These are phyloP conservation scores for Arthrobotrys iridis DNA, from an alignment of 2,329 filamentous ascomycete genomes.

Conservation along the genomic window DNA sequence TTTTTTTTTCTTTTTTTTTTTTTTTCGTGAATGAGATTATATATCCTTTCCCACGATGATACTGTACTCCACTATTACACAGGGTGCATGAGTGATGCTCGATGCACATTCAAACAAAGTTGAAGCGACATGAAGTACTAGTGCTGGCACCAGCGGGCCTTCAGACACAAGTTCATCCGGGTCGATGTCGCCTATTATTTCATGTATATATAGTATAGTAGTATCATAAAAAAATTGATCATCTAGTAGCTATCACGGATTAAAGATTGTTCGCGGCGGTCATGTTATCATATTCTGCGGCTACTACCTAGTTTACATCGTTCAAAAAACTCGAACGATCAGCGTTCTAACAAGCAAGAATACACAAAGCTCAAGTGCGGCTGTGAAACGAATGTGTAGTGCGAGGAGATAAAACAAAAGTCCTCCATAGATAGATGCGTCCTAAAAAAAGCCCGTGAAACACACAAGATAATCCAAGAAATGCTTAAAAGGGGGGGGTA, in stretches of 20 bases:
- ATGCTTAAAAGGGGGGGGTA: neutral
- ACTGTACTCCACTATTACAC: neutral
- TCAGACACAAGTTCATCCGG: too few relatives aligned
- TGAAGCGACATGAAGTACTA: too few relatives aligned
- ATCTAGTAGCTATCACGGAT: neutral
- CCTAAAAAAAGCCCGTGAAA: neutral
- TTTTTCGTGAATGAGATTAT: neutral
- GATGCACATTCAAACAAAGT: too few relatives aligned
- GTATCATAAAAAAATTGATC: neutral
- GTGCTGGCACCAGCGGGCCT: too few relatives aligned
- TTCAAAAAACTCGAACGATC: neutral
- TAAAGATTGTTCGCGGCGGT: too few relatives aligned
- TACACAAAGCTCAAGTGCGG: neutral
- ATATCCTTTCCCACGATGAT: neutral
- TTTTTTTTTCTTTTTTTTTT: neutral
- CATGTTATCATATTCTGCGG: slow-evolving; percentile 1
- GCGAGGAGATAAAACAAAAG: neutral
- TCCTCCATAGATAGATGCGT: neutral
- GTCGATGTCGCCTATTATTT: too few relatives aligned
- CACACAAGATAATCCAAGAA: neutral
- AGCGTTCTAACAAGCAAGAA: neutral
- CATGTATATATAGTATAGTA: slow-evolving; percentile 17
- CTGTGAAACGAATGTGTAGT: slow-evolving; percentile 1
- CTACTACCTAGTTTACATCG: neutral
- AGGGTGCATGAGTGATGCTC: too few relatives aligned